Base-by-base conservation (phyloP, 192 early-diverging fungal species). In the Coemansia sp. region DNA sequence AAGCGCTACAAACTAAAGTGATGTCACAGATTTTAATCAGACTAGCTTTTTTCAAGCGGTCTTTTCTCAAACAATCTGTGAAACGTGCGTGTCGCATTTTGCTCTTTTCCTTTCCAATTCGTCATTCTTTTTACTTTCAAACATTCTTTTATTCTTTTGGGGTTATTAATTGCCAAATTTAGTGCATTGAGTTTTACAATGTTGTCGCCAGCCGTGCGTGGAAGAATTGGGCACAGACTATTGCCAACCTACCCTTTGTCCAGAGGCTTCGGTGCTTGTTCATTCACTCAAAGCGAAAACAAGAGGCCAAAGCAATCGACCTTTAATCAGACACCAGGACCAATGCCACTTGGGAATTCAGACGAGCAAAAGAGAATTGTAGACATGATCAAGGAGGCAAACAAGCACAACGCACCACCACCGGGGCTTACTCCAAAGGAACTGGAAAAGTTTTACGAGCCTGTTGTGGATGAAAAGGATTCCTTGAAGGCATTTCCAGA, bases 311-410 rank as follows among this genome's bases (percentile, higher is more conserved):
- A 54, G 10, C 66, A 68, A n/a, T 54, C 74, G 51, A 70, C 67
- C 3, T 77, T 82, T 69, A 67, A 61, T 11, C 45, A 71, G 13
- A 65, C 74, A 46, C 81, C 89, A 5, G 83, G 87, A 26, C 90
- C 91, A 0, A 63, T 91, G 42, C 88, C 90, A 10, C 75, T 92
- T 7, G 90, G 90, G 4, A 82, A 92, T 72, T 65, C 76, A 6
- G 61, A 69, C 6, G 80, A 87, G 63, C 90, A 91, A 69, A 67
- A 72, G 61, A 89, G 87, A 21, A 88, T 91, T 43, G 74, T 85
- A 59, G 69, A 84, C 5, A 77, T 90, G 49, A 80, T 92, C 18
- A 49, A 76, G 60, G 66, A 79, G 72, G 62, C 73, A 40, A 78
- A 75, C 39, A 68, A 77, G 18, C 69, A 66, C 49, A 76, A 78